Evolutionary conservation across 2,329 filamentous ascomycete species (phyloP), one percentile per base, ranked within the genome.

Genomic region (Neurospora sp.): DNA sequence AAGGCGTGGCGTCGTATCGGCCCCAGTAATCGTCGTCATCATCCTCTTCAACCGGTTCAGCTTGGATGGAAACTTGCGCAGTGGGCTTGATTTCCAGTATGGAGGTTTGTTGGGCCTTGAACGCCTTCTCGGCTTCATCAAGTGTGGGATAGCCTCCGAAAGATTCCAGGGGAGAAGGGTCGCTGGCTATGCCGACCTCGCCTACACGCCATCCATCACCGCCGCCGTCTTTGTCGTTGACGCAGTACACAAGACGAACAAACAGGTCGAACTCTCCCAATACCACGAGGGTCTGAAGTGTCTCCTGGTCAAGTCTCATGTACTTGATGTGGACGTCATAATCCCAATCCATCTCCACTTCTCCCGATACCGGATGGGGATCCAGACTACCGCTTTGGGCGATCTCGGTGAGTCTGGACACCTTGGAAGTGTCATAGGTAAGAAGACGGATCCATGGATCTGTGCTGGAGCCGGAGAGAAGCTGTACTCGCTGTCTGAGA

Each of bases 21-120:
- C 88, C 90, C 92, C 92, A 95, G 79, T 95, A 95, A 74, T 89
- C 90, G 73, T 92, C 91, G 72, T 93, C 90, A 39, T 91, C 90
- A 28, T 91, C 90, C 0, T 89, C 88, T 0, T 89, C 81, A 0
- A 79, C 77, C 7, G 74, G 69, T 38, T 71, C 71, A 38, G 77
- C 76, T 8, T 74, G 74, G 10, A 73, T 69, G 38, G 66, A 68
- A 0, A 89, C 88, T 0, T 89, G 87, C 0, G 84, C 81, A 0
- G 79, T 77, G 6, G 74, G 68, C 42, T 71, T 71, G 40, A 76
- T 76, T 9, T 74, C 74, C 7, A 73, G 69, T 36, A 67, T 68
- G 28, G 76, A 69, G n/a, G 77, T 74, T 19, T 74, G 70, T 33
- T 62, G 52, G 52, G 52, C 52, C 52, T 62, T 33, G 73, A 85